Evolutionary conservation across 2,329 filamentous ascomycete genomes (phyloP).

Genomic region (Chrysosporium queenslandicum): DNA sequence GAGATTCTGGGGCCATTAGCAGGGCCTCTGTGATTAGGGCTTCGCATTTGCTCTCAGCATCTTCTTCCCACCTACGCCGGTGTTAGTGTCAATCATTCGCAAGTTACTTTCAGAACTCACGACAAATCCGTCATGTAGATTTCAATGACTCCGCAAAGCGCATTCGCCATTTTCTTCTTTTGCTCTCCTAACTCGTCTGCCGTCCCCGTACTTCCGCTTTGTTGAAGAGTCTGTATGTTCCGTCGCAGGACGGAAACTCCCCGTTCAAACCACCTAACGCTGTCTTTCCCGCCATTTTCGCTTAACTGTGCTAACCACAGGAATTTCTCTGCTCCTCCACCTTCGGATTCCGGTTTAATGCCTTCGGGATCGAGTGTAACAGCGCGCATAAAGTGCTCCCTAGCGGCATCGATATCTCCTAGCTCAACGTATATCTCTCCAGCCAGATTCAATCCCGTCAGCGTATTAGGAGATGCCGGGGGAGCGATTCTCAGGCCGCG

Average conservation of each 20-base stretch:
- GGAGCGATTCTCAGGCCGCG: slow-evolving; percentile 39
- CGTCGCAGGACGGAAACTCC: slow-evolving; percentile 60
- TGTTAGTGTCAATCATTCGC: slow-evolving; percentile 3
- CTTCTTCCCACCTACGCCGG: slow-evolving; percentile 58
- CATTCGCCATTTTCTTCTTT: slow-evolving; percentile 71
- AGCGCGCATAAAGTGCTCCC: slow-evolving; percentile 61
- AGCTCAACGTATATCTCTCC: slow-evolving; percentile 75
- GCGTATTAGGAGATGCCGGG: slow-evolving; percentile 29
- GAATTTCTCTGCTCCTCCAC: slow-evolving; percentile 87
- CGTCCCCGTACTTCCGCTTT: slow-evolving; percentile 32
- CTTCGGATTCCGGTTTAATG: slow-evolving; percentile 55
- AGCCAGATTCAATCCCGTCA: slow-evolving; percentile 60
- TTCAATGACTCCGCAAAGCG: slow-evolving; percentile 88
- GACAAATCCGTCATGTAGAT: slow-evolving; percentile 98
- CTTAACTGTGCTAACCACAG: slow-evolving; percentile 86
- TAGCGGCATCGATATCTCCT: slow-evolving; percentile 68
- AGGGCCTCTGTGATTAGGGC: slow-evolving; percentile 81
- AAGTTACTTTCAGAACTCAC: slow-evolving; percentile 37
- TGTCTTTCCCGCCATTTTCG: slow-evolving; percentile 51
- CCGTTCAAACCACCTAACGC: slow-evolving; percentile 52
- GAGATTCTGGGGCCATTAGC: slow-evolving; percentile 65
- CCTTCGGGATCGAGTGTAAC: slow-evolving; percentile 70
- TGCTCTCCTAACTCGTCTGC: slow-evolving; percentile 52
- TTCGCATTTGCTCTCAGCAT: slow-evolving; percentile 84
- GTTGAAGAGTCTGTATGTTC: slow-evolving; percentile 57